A percentile compares a stretch with the other conserved stretches of the same genome.
These are phyloP conservation scores for Sistotremastrum suecicum DNA, from an alignment of 768 basidiomycete species.

Conservation along the genomic window DNA sequence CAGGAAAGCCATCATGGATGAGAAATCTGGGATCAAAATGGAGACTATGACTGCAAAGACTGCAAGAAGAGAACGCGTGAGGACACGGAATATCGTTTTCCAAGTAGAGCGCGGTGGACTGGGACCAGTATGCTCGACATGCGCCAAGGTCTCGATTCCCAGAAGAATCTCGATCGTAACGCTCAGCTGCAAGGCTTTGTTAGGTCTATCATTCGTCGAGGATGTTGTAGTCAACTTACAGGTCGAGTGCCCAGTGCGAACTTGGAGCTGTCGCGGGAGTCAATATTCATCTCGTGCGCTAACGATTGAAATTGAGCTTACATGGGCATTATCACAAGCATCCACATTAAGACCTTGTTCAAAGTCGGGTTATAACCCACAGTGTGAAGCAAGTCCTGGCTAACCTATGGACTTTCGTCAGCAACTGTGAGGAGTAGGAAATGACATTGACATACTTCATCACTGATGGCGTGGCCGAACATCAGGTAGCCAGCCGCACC, in stretches of 20 bases:
- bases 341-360: slow-evolving; percentile 69
- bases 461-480: slow-evolving; percentile 71
- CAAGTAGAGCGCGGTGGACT: slow-evolving; percentile 2
- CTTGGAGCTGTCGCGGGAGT: slow-evolving; percentile 44
- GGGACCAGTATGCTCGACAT: slow-evolving; percentile 6
- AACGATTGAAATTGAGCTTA: slow-evolving; percentile 21
- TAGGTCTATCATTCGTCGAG: neutral
- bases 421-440: slow-evolving; percentile 2
- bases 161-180: slow-evolving; percentile 69
- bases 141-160: slow-evolving; percentile 38
- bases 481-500: slow-evolving; percentile 81
- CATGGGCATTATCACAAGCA: slow-evolving; percentile 70
- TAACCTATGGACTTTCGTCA: slow-evolving; percentile 38
- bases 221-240: slow-evolving; percentile 25
- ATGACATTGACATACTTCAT: slow-evolving; percentile 42
- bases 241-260: slow-evolving; percentile 77
- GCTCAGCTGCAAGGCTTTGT: slow-evolving; percentile 38
- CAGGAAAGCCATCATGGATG: slow-evolving; percentile 75
- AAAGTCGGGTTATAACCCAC: slow-evolving; percentile 57
- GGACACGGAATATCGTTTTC: slow-evolving; percentile 8
- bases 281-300: slow-evolving; percentile 9
- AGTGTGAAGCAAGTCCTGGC: slow-evolving; percentile 61
- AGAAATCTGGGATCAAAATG: slow-evolving; percentile 67
- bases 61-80: slow-evolving; percentile 28
- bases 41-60: slow-evolving; percentile 51